Evolutionary conservation across 129 eudicot genomes (phyloP), one percentile per base, ranked within the genome.

Genomic region (Ambrosia artemisiifolia): DNA sequence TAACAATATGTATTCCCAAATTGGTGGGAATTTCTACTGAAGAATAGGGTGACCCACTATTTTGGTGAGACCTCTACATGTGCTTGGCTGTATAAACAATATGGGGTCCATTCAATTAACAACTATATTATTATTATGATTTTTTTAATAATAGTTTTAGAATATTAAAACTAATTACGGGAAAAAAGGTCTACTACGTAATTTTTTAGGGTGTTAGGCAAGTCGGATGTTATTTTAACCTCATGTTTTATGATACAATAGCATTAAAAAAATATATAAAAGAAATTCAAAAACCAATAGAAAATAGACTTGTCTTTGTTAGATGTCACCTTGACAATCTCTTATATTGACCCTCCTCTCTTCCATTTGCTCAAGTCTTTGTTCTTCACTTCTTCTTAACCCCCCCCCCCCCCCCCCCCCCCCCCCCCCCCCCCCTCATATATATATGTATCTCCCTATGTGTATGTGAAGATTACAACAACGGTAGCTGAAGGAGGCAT

Each of bases 401-500:
- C 59, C 40, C 14, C 53, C 48, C 49, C 28, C 40, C 34, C 63
- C 79, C 71, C 59, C 40, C 14, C 53, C 48, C 49, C 28, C 40
- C 34, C 63, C 67, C 2, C 13, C 6, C 38, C 51, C 59, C 36
- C 51, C 20, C n/a, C 30, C 49, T 28, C 19, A 11, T 62, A 40
- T 10, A 40, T 35, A 75, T 10, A 48, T 14, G 48, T 3, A 33
- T 30, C 14, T 46, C 30, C 24, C 33, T 28, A 38, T 35, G 24
- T 17, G 18, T 36, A 16, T 40, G 57, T 5, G 76, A n/a, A 12
- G 67, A 60, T 46, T 66, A 63, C 59, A 57, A 63, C 59, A 57
- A 71, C 82, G 67, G 96, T 77, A 69, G 72, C 94, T 77, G 33
- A 71, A 79, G 94, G 84, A 90, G 47, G 96, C 79, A 88, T 90